Base-by-base conservation (phyloP, 2,329 filamentous ascomycete species). In the Tolypocladium endophyticum region DNA sequence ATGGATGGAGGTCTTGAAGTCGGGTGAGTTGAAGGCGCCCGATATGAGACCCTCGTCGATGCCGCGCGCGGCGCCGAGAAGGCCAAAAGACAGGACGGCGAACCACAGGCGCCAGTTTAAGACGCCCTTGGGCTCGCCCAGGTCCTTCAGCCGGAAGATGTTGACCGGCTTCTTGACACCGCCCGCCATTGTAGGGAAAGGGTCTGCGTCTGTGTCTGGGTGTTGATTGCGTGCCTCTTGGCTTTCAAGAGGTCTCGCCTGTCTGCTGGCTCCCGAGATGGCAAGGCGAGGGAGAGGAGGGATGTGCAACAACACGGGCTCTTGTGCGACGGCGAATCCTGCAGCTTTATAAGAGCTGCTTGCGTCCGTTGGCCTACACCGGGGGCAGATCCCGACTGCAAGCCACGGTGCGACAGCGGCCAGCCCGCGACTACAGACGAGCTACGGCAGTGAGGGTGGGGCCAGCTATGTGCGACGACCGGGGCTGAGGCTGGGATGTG, bases 81-180 rank as follows among this genome's bases (percentile, higher is more conserved):
- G 80, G 55, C 86, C 86, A 63, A 91, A 90, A 5, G 84, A 86
- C 63, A 89, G 69, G 59, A 92, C 87, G 50, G 88, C 86, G 72
- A 89, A 90, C 86, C 87, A 91, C 62, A 92, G 78, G 53, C 84
- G 80, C 87, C 87, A 91, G 75, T 92, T 92, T 71, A 91, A 83
- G 62, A 86, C 81, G 68, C 88, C 83, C 59, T 81, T 80, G 5
- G 89, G 89, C 61, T 89, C 87, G 61, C 82, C 82, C 56, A 85
- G 77, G 62, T 87, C 72, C 67, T 83, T 80, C 62, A 87, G 73
- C 66, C 78, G 81, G 75, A 90, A 91, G 67, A 90, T 76, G 67
- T 83, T 82, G 71, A 82, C 76, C 60, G 80, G 80, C 66, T 81
- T 82, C 72, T 82, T 82, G 61, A 78, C 76, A 61, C 76, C 77